Percentiles rank a stretch among this genome's conserved stretches.
These are phyloP conservation scores for Ogataea kodamae DNA, from an alignment of 805 yeast genomes.

Conservation along the genomic window DNA sequence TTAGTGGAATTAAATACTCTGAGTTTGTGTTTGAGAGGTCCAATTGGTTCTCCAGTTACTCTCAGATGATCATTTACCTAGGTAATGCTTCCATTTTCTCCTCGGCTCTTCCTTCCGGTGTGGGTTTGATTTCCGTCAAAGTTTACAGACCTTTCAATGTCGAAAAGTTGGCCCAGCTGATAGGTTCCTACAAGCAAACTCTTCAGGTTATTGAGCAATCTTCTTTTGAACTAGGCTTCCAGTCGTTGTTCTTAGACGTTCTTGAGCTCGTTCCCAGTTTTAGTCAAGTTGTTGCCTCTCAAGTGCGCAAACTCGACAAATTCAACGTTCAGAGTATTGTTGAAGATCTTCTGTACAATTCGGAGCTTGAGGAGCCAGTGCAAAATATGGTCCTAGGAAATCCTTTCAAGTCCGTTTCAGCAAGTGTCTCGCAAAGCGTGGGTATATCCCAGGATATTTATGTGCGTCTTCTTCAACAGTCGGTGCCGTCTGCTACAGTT, in stretches of 20 bases:
- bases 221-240: constrained; percentile 34
- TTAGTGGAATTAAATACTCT: constrained; percentile 31
- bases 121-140: constrained; percentile 54
- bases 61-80: constrained; percentile 53
- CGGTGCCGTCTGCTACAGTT: constrained; percentile 45
- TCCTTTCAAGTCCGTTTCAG: constrained; percentile 25
- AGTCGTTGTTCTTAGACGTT: constrained; percentile 63
- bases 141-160: constrained; percentile 73
- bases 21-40: constrained; percentile 37
- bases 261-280: constrained; percentile 53
- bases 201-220: constrained; percentile 70
- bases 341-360: constrained; percentile 48
- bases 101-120: constrained; percentile 17
- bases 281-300: constrained; percentile 53
- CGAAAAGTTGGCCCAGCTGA: constrained; percentile 41
- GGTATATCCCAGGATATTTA: constrained; percentile 51
- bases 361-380: constrained; percentile 49
- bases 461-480: constrained; percentile 67
- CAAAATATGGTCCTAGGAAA: constrained; percentile 64
- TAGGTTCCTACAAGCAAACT: constrained; percentile 51
- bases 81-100: constrained; percentile 45
- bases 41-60: constrained; percentile 24
- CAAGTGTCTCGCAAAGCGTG: constrained; percentile 10
- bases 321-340: constrained; percentile 42
- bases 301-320: constrained; percentile 41